Base-by-base conservation (phyloP, 371 early-diverging fungal species). In the Rhizomucor miehei region DNA sequence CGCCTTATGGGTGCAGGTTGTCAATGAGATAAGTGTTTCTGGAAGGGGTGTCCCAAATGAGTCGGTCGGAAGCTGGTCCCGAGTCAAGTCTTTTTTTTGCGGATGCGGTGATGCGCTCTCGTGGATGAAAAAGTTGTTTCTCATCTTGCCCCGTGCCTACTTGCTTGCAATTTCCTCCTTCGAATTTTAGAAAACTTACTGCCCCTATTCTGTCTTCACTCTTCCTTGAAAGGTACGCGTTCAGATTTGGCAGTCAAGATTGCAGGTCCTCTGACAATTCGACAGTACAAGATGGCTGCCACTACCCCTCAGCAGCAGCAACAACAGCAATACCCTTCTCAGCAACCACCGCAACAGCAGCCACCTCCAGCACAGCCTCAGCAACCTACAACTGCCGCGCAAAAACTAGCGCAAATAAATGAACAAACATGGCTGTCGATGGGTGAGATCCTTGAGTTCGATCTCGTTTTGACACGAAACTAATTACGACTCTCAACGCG, bases 341-440 rank as follows among this genome's bases (percentile, higher is more conserved):
- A 51, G 43, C 52, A 54, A 51, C 59, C 51, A 25, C 55, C 37
- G 23, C 50, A 57, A 29, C 29, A 29, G 29, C 29, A 29, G 29
- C 29, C 29, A 3, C 29, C 29, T 5, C 29, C 29, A 29, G 29
- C 29, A 29, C 29, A 29, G 41, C 57, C 44, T 25, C 56, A 56
- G 24, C 56, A 51, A 25, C 60, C 47, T 14, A 44, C 51, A 39
- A 77, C 76, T 8, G 59, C 82, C 17, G 63, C 79, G 11, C 83
- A 85, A 63, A 73, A 79, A 12, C 70, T 90, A 43, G 80, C 75
- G 35, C 64, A 74, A 11, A 63, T 84, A 50, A 87, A 89, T 44
- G 89, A 89, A 46, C 76, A 84, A 44, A 78, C 83, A 44, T 90
- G 89, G 89, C 64, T 88, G 23, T 81, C 81, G 45, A 73, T 89